phyloP scores from a whole-genome alignment of 495 filamentous ascomycete species.

The Penicillium macrosclerotiorum region DNA sequence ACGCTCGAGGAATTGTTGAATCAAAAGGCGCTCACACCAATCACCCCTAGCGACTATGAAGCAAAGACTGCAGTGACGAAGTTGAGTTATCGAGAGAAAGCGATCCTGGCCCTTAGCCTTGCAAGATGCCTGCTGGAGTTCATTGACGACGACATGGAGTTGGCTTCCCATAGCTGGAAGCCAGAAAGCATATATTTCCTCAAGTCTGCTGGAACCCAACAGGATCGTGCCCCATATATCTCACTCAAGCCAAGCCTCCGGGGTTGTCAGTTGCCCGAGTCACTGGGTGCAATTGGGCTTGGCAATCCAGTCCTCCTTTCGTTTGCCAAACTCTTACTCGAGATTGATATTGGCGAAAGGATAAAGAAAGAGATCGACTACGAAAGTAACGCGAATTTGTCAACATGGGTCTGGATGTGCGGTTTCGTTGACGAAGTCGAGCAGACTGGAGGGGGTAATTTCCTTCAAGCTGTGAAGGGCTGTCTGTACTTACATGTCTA shows the following conservation, averaged over 20 bases:
- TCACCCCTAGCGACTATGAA: neutral
- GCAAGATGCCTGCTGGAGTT: neutral
- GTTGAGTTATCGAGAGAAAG: neutral
- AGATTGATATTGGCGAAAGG: neutral
- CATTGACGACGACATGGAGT: neutral
- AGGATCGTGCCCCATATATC: neutral
- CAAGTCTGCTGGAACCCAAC: neutral
- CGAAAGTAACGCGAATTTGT: neutral
- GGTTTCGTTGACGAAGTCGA: neutral
- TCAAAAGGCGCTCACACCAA: neutral
- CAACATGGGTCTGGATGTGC: neutral
- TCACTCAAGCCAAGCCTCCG: neutral
- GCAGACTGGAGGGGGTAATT: neutral
- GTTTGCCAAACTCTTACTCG: neutral
- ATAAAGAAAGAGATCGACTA: neutral
- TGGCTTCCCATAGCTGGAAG: neutral
- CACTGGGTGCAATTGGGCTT: neutral
- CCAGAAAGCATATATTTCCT: neutral
- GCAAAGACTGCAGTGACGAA: neutral
- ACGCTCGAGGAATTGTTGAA: neutral
- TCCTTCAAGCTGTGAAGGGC: neutral
- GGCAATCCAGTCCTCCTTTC: neutral
- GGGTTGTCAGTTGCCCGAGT: neutral
- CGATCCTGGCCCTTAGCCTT: neutral
- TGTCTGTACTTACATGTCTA: neutral